Evolutionary conservation across 176 grass and related monocot genomes (phyloP).

Genomic region (Aegilops umbellulata): DNA sequence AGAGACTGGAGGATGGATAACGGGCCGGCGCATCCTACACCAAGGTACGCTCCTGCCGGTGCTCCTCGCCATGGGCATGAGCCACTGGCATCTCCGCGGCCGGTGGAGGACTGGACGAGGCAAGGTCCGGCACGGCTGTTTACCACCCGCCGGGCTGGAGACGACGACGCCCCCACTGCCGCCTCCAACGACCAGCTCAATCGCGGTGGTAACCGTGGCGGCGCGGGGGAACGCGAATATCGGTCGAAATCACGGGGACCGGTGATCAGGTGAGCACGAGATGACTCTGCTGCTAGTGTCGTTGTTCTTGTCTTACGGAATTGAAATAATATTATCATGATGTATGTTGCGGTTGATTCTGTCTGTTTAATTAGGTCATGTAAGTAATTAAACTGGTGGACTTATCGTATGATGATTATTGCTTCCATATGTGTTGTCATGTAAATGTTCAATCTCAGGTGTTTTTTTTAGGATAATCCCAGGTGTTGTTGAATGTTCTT

Average conservation of each 20-base stretch:
- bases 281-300: background rate
- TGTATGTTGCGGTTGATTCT: background rate
- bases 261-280: slow-evolving; percentile 1
- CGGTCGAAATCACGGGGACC: background rate
- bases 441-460: background rate
- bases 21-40: background rate
- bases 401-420: background rate
- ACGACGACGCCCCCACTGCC: background rate
- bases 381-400: background rate
- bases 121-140: background rate
- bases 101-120: background rate
- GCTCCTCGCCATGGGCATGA: background rate
- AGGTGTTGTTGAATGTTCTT: background rate
- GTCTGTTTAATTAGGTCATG: background rate
- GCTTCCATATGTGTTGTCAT: background rate
- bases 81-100: background rate
- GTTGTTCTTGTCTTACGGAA: background rate
- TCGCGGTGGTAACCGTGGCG: background rate
- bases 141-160: background rate
- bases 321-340: background rate
- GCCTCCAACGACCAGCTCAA: background rate
- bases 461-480: background rate
- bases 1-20: background rate
- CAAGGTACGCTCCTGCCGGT: background rate
- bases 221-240: background rate